Evolutionary conservation across 1,139 yeast genomes (phyloP), one percentile per base, ranked within the genome.

Genomic region (Sugiyamaella japonica): DNA sequence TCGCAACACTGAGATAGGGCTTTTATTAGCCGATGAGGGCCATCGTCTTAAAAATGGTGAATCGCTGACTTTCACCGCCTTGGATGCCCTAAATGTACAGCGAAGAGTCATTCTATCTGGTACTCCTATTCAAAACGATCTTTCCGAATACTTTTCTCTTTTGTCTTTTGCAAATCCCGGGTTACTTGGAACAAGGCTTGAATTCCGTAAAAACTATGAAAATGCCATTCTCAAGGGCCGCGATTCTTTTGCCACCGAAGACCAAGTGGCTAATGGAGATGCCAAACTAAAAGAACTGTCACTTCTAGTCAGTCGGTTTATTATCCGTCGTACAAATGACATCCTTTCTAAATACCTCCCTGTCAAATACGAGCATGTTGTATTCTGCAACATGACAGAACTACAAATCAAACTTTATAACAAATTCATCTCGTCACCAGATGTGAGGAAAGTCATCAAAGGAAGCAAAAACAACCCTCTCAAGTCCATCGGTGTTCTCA

Each of bases 151-250:
- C 71, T 95, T 91, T 68, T 89, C 99, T 0, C 75, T 93, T 54
- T 75, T 95, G 56, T 89, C 86, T 64, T 93, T 93, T 75, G 96
- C 98, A 7, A 93, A 93, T 67, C 99, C 99, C 0, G 97, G 97
- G 0, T 79, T 89, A 49, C 74, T 93, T 45, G 99, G 99, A 0
- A 77, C 96, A 0, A 80, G 96, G 61, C 74, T 71, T 28, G 97
- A 93, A 56, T 93, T 93, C 69, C 78, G 95, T 57, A 88, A 85
- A 68, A 88, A 88, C 66, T 93, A 81, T 68, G 99, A 95, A 66
- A 75, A 82, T 48, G 84, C 83, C 28, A 93, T 93, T 59, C 75
- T 93, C 56, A 76, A 83, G 60, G 95, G 98, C 3, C 80, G 99
- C 62, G 99, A 93, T 70, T 90, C 97, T 0, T 85, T 83, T 61